Percentiles rank a stretch among this genome's conserved stretches.
phyloP scores from a whole-genome alignment of 305 asterid genomes.

The Striga hermonthica region DNA sequence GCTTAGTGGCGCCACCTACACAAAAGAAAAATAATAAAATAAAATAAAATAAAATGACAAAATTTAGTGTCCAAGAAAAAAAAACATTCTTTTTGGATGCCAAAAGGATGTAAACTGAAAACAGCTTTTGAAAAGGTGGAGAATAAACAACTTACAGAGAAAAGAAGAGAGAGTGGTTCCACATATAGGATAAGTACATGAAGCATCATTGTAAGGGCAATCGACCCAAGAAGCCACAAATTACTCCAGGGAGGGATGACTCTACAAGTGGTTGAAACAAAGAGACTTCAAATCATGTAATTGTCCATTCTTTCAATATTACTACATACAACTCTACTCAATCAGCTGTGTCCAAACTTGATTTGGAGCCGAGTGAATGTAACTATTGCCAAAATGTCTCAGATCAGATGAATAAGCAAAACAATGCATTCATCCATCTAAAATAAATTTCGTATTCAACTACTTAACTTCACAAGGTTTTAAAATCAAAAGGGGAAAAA shows the following conservation, averaged over 20 bases:
- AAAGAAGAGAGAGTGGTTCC: conserved; percentile 75
- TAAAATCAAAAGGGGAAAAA: not conserved
- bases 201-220: conserved; percentile 84
- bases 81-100: conserved; percentile 1
- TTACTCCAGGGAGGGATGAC: conserved; percentile 98
- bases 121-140: conserved; percentile 20
- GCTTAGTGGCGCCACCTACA: conserved; percentile 85
- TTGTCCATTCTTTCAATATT: conserved; percentile 1
- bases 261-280: conserved; percentile 30
- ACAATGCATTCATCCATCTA: conserved; percentile 9
- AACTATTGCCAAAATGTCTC: conserved; percentile 9
- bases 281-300: conserved; percentile 28
- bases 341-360: not conserved
- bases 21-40: conserved; percentile 18
- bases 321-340: conserved; percentile 13
- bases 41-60: conserved; percentile 1
- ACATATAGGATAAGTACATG: conserved; percentile 79
- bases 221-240: conserved; percentile 93
- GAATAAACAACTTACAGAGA: conserved; percentile 66
- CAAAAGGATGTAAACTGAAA: conserved; percentile 4
- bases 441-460: not conserved
- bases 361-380: too few relatives aligned
- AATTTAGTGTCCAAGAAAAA: conserved; percentile 22
- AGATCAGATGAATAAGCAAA: not conserved
- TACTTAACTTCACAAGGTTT: not conserved